Conservation (phyloP, 1,284 basidiomycete genomes). For the Peniophora sp. region DNA sequence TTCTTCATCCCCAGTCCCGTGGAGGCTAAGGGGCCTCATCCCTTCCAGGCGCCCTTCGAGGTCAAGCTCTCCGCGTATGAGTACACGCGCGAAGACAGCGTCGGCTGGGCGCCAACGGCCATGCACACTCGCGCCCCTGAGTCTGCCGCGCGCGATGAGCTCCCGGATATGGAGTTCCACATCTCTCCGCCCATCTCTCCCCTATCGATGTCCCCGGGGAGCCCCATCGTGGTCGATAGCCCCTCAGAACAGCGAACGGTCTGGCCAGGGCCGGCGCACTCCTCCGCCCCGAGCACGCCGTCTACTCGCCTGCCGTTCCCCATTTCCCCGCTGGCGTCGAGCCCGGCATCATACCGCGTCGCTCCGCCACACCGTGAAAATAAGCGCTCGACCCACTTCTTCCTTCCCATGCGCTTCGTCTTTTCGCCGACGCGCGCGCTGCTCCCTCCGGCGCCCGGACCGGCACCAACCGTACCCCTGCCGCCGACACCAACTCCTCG, state of each 20-base stretch:
- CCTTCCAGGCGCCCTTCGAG: constrained; percentile 34
- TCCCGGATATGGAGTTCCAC: constrained; percentile 10
- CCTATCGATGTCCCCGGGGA: neutral
- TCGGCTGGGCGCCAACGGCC: constrained; percentile 12
- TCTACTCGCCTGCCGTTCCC: constrained; percentile 11
- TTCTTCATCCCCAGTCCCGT: constrained; percentile 41
- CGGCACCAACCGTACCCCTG: neutral
- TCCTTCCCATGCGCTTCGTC: constrained; percentile 30
- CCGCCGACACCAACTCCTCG: neutral
- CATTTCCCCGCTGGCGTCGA: constrained; percentile 13
- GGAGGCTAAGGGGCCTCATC: constrained; percentile 30
- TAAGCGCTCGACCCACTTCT: constrained; percentile 31
- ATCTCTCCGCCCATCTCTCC: constrained; percentile 4
- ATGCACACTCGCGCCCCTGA: constrained; percentile 6
- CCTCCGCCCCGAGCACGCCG: constrained; percentile 3
- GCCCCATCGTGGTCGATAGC: neutral
- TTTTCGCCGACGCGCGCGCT: constrained; percentile 25
- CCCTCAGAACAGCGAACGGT: constrained; percentile 8
- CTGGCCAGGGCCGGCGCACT: constrained; percentile 1
- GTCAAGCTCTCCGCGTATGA: constrained; percentile 15
- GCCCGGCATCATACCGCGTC: constrained; percentile 15
- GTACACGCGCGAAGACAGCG: constrained; percentile 9
- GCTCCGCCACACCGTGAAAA: constrained; percentile 16
- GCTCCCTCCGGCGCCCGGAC: constrained; percentile 1
- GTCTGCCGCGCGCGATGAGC: constrained; percentile 5